A percentile compares a stretch with the other conserved stretches of the same genome.
These are phyloP conservation scores for Trichoderma asperelloides DNA, from an alignment of 495 filamentous ascomycete genomes.

Conservation along the genomic window DNA sequence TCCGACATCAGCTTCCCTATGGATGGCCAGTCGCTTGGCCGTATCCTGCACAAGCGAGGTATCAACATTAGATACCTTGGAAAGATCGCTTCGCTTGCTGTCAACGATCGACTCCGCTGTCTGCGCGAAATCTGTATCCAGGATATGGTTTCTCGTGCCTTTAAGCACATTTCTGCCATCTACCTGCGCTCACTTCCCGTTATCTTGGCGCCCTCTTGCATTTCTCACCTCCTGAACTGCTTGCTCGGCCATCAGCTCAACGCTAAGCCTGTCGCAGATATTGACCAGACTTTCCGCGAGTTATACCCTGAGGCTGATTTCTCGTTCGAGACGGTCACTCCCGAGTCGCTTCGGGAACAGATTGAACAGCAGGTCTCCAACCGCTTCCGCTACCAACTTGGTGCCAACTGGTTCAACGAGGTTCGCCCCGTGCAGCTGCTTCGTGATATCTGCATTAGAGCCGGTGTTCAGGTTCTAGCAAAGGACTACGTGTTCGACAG, in stretches of 20 bases:
- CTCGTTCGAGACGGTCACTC: slow-evolving; percentile 65
- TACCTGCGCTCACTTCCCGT: slow-evolving; percentile 75
- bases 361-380: slow-evolving; percentile 62
- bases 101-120: slow-evolving; percentile 63
- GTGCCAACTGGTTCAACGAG: slow-evolving; percentile 52
- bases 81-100: slow-evolving; percentile 60
- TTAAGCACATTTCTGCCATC: slow-evolving; percentile 82
- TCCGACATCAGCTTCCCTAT: slow-evolving; percentile 95
- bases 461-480: slow-evolving; percentile 79
- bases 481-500: slow-evolving; percentile 70
- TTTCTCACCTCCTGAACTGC: slow-evolving; percentile 91
- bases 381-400: slow-evolving; percentile 69
- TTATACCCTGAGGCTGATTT: slow-evolving; percentile 81
- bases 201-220: slow-evolving; percentile 62
- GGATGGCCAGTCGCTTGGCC: slow-evolving; percentile 85
- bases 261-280: slow-evolving; percentile 61
- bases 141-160: slow-evolving; percentile 87
- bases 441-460: slow-evolving; percentile 79
- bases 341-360: slow-evolving; percentile 57
- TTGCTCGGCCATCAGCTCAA: slow-evolving; percentile 74
- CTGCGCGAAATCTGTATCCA: slow-evolving; percentile 68
- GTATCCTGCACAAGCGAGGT: slow-evolving; percentile 90
- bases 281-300: slow-evolving; percentile 61
- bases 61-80: slow-evolving; percentile 96
- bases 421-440: slow-evolving; percentile 74